A percentile compares a stretch with the other conserved stretches of the same genome.
Conservation (phyloP, 345 rosid genomes). For the Salix koriyanagi region DNA sequence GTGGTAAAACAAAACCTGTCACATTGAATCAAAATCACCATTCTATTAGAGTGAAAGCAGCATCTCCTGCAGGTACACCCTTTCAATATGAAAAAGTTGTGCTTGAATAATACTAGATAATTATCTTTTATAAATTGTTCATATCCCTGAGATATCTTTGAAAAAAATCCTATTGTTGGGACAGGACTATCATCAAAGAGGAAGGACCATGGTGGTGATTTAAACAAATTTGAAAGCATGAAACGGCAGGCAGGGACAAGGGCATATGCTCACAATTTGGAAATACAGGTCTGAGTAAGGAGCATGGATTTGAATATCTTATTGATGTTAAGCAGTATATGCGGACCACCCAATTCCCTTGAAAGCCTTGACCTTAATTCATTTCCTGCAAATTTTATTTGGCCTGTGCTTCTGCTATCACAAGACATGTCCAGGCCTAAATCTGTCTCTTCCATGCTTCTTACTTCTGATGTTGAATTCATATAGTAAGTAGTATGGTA, state of each 20-base stretch:
- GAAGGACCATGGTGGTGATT: conserved; percentile 40
- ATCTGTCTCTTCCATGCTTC: background rate
- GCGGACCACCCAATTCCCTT: too few species aligned
- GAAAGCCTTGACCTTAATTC: background rate
- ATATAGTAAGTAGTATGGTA: background rate
- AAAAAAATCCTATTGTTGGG: conserved; percentile 19
- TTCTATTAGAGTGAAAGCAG: conserved; percentile 23
- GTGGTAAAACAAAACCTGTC: conserved; percentile 25
- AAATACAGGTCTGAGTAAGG: conserved; percentile 39
- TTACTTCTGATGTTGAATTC: background rate
- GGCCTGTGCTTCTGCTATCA: background rate
- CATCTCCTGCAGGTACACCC: conserved; percentile 17
- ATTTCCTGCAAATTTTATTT: background rate
- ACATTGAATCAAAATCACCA: conserved; percentile 20
- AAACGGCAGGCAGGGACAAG: conserved; percentile 31
- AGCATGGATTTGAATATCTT: conserved; percentile 1
- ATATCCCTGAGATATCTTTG: background rate
- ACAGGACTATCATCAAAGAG: conserved; percentile 51
- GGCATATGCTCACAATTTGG: conserved; percentile 19
- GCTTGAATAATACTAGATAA: background rate
- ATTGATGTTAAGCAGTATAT: background rate
- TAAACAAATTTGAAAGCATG: conserved; percentile 26
- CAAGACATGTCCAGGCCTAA: background rate
- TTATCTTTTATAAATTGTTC: background rate
- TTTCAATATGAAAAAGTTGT: background rate